Evolutionary conservation across 1,284 basidiomycete genomes (phyloP).

Genomic region (Trichosporon sp.): DNA sequence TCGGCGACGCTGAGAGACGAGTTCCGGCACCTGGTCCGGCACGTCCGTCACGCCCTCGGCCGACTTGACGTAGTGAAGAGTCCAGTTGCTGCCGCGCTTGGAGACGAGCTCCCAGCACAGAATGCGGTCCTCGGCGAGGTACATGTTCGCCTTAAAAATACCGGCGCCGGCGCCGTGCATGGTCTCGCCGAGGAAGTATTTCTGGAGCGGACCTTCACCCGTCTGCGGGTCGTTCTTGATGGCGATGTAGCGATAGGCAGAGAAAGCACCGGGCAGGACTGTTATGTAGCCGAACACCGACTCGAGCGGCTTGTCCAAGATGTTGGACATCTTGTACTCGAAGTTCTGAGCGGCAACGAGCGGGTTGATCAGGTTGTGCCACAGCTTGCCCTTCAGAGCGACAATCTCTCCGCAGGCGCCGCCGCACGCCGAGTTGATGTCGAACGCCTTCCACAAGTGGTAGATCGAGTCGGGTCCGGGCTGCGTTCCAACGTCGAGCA

Average conservation of each 20-base stretch:
- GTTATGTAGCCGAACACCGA: constrained; percentile 84
- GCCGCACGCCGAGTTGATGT: constrained; percentile 90
- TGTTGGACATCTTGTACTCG: constrained; percentile 96
- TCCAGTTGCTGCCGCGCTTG: constrained; percentile 79
- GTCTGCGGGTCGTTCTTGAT: constrained; percentile 65
- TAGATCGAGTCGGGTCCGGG: constrained; percentile 86
- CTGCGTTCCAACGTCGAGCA: constrained; percentile 91
- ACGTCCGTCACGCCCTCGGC: constrained; percentile 89
- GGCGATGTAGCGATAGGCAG: constrained; percentile 84
- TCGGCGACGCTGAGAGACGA: constrained; percentile 85
- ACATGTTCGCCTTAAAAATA: constrained; percentile 93
- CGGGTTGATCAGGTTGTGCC: constrained; percentile 71
- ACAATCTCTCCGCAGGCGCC: constrained; percentile 97
- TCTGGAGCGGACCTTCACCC: constrained; percentile 80
- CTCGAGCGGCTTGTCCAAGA: constrained; percentile 78
- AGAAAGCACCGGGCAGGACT: constrained; percentile 88
- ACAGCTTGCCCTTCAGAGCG: constrained; percentile 78
- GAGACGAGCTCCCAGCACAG: constrained; percentile 91
- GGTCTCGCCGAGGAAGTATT: constrained; percentile 93
- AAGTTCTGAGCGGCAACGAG: constrained; percentile 54
- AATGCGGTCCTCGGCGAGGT: constrained; percentile 73
- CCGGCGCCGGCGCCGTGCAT: constrained; percentile 86
- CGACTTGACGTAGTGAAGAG: constrained; percentile 87
- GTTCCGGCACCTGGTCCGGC: constrained; percentile 78
- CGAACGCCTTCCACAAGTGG: constrained; percentile 94